Evolutionary conservation across 2,329 filamentous ascomycete genomes (phyloP), one percentile per base, ranked within the genome.

Genomic region (Claviceps pazoutovae): DNA sequence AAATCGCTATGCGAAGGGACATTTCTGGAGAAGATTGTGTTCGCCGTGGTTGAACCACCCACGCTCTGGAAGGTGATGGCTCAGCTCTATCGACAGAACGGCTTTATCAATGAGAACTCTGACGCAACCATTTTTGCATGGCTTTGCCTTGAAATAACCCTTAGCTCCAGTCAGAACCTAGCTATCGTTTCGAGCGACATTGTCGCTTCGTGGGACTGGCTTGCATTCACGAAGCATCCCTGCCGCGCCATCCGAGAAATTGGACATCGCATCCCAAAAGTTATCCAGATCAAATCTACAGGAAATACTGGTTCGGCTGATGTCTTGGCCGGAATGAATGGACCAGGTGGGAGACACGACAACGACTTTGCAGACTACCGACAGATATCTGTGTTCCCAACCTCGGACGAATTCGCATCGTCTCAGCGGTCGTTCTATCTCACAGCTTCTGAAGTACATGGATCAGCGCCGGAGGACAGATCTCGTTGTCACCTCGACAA

Each of bases 261-360:
- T 8, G 64, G 57, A 0, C 68, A 70, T 51, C 65, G 60, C 19
- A 71, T 74, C 45, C 60, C 69, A 36, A 71, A 69, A 41, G 57
- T 66, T 1, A 50, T 74, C 5, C 55, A 64, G 19, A 52, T 67
- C 42, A 62, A 61, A 21, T 62, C 62, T 2, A 51, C 58, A 0
- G 53, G 54, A 0, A 42, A 49, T 0, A 8, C 34, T 13, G 39
- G 9, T 8, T 49, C 54, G 7, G 43, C 46, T 14, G 21, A 4
- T 21, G 21, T 4, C 3, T 21, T 21, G 21, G 21, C 21, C 3
- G 34, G 61, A 36, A 60, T 58, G 1, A 74, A 83, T 0, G 85
- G 85, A 0, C 75, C 83, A 0, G 85, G 85, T 0, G 83, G 83
- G 0, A 74, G 85, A 0, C 84, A 90, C 56, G 82, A 89, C 62